Base-by-base conservation (phyloP, 176 grass and related monocot genomes). In the Aegilops longissima region DNA sequence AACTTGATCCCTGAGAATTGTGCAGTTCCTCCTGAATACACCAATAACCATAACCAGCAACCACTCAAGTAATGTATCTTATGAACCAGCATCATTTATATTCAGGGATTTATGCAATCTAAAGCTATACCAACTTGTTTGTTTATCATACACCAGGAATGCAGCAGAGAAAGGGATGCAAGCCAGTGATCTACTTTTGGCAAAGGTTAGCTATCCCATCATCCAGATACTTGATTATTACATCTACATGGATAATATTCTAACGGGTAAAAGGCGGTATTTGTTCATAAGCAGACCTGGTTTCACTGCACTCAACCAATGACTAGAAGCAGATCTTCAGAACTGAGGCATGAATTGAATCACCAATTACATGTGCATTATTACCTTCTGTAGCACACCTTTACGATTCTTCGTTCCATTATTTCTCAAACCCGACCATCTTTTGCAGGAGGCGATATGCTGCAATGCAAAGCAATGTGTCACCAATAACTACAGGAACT, bases 291-390 rank as follows among this genome's bases (percentile, higher is more conserved):
- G 45, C 84, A 95, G 93, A 84, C 93, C 61, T 95, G 93, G 93
- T 92, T 92, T 77, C 90, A 92, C 70, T 89, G 93, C 63, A 84
- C 80, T 82, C 93, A 92, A 87, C 93, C 93, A 87, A 95, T 95
- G 93, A 92, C 93, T 45, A 88, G 93, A 90, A 90, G 93, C 75
- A 80, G 90, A 23, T 95, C 93, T 42, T 95, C 93, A 82, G 90
- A 95, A 88, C 33, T 95, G 67, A 88, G 93, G 93, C 75, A 95
- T 34, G 86, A 69, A 21, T 51, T 27, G 71, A 73, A n/a, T 84
- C 84, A 59, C 35, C 27, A 30, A 67, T 86, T 59, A 10, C 30
- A n/a, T 75, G 40, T 65, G 21, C 45, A 21, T 23, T 76, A 72
- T 45, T 84, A 68, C 61, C 21, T 77, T 77, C 12, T 30, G 56